Evolutionary conservation across 2,329 filamentous ascomycete genomes (phyloP).

Genomic region (Trichoderma guizhouense): DNA sequence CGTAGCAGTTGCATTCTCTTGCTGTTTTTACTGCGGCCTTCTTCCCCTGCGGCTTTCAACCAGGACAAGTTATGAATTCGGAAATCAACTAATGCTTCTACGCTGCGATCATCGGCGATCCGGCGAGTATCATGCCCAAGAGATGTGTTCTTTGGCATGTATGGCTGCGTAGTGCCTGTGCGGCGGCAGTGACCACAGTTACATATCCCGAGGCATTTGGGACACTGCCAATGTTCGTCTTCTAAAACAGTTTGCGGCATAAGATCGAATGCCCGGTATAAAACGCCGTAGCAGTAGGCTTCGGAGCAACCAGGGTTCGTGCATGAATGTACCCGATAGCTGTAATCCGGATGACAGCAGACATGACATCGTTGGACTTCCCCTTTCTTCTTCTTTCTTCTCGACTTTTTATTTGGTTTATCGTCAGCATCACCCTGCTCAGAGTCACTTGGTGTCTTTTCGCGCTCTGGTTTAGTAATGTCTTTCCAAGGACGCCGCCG

Average conservation of each 20-base stretch:
- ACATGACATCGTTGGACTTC: conserved; percentile 70
- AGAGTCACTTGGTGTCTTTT: conserved; percentile 46
- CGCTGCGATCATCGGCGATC: conserved; percentile 85
- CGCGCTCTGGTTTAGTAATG: conserved; percentile 59
- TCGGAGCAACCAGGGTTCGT: conserved; percentile 64
- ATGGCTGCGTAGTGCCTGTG: conserved; percentile 64
- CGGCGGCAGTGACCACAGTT: conserved; percentile 79
- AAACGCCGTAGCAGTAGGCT: conserved; percentile 86
- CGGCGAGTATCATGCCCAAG: conserved; percentile 88
- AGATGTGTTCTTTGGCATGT: conserved; percentile 81
- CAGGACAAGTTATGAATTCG: conserved; percentile 82
- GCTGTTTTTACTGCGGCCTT: conserved; percentile 54
- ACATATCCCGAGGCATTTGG: conserved; percentile 80
- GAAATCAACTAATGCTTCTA: conserved; percentile 89
- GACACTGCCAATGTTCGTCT: conserved; percentile 80
- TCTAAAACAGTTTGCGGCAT: conserved; percentile 82
- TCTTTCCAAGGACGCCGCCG: conserved; percentile 77
- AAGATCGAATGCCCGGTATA: conserved; percentile 88
- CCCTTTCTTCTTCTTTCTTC: conserved; percentile 51
- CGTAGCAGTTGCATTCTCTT: conserved; percentile 56
- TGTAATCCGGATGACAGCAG: conserved; percentile 74
- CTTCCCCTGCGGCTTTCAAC: conserved; percentile 62
- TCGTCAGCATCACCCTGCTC: conserved; percentile 61
- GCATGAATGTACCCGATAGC: conserved; percentile 82
- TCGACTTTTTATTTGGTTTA: conserved; percentile 59